Base-by-base conservation (phyloP, 805 yeast genomes). In the Metschnikowia koreensis region DNA sequence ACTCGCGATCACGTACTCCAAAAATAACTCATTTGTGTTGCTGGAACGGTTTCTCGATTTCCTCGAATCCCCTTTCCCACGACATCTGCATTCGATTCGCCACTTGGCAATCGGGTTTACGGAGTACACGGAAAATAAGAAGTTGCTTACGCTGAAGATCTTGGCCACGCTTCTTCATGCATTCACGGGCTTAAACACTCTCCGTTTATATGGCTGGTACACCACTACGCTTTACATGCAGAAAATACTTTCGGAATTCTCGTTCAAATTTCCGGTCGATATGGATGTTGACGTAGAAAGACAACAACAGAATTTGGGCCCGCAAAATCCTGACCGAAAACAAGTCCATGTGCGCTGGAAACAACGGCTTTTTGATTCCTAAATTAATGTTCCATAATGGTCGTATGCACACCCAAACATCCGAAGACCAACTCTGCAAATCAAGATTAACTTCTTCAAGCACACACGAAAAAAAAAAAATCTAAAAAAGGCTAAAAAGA, bases 41-140 rank as follows among this genome's bases (percentile, higher is more conserved):
- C 70, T 70, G 55, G 79, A 75, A 53, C 55, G 79, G 41, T 72
- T 73, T 48, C 59, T 58, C 26, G 59, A 63, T 38, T 71, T 72
- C 42, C 48, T 72, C 16, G 38, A 50, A 6, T 54, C 55, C 10
- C 67, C 67, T 10, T 53, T 61, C 27, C 59, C 56, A 22, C 50
- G 47, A 13, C 59, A 54, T 41, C 61, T 56, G 53, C 44, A 42
- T 22, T 57, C 64, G 22, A 56, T 52, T 15, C 54, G 51, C 27
- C 33, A 51, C 13, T 36, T 60, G 37, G 15, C 39, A 1, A 38
- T 60, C 12, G 49, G 60, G n/a, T 60, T 66, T 26, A 51, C 49
- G 7, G 50, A 53, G 27, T 51, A 52, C 45, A 52, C 52, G 12
- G 48, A 48, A 26, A 47, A 55, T 48, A 54, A 50, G 37, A 50